These are phyloP conservation scores for Umbelopsis ramanniana DNA, from an alignment of 192 early-diverging fungal genomes.

Conservation along the genomic window DNA sequence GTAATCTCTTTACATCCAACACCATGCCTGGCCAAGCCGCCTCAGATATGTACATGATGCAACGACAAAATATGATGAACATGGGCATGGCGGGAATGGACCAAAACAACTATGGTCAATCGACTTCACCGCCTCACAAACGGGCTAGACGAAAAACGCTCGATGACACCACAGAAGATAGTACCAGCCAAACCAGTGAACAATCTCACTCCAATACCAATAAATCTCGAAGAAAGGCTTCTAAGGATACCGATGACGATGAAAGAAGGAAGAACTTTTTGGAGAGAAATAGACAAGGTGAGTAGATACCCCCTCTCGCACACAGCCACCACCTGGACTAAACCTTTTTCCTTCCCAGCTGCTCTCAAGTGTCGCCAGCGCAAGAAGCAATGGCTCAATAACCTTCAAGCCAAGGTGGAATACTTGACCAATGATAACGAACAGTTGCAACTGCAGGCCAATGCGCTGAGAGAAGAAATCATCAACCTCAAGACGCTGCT, in stretches of 20 bases:
- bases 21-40: not conserved
- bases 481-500: constrained; percentile 80
- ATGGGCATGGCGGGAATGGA: not conserved
- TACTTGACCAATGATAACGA: constrained; percentile 75
- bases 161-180: constrained; percentile 11
- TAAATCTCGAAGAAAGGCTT: not conserved
- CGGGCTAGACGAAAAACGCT: not conserved
- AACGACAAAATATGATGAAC: constrained; percentile 3
- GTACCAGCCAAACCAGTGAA: constrained; percentile 11
- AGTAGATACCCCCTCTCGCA: not conserved
- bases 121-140: not conserved
- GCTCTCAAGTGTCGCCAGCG: constrained; percentile 93
- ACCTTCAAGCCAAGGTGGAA: constrained; percentile 76
- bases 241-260: constrained; percentile 53
- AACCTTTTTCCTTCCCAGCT: constrained; percentile 62
- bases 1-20: not conserved
- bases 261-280: constrained; percentile 84
- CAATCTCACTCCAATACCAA: constrained; percentile 10
- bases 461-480: constrained; percentile 72
- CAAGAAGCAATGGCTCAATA: constrained; percentile 91
- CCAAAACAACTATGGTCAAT: not conserved
- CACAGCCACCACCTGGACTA: constrained; percentile 35
- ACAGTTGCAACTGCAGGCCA: constrained; percentile 61
- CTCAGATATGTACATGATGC: constrained; percentile 20
- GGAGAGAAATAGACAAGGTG: constrained; percentile 89